Conservation (phyloP, 345 rosid genomes). For the Iberis pinnata region DNA sequence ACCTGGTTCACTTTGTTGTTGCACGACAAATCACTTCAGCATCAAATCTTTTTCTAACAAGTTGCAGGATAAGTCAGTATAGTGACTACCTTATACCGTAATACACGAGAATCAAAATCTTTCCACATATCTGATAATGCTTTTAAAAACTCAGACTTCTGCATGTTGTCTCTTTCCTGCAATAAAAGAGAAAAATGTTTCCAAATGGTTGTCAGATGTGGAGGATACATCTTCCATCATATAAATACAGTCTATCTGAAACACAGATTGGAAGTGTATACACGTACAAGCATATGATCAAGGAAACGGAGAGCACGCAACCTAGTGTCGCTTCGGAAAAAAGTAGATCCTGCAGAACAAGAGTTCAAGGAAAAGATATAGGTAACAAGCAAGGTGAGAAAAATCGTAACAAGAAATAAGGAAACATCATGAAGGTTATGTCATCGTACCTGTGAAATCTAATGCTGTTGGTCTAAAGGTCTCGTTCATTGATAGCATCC, state of each 20-base stretch:
- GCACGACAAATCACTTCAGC: slow-evolving; percentile 1
- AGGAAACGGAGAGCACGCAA: slow-evolving; percentile 99
- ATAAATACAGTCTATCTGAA: slow-evolving; percentile 3
- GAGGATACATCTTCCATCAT: background rate
- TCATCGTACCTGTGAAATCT: slow-evolving; percentile 74
- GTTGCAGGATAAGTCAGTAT: background rate
- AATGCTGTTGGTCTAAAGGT: slow-evolving; percentile 79
- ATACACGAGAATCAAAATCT: slow-evolving; percentile 90
- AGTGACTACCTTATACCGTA: slow-evolving; percentile 79
- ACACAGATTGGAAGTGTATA: slow-evolving; percentile 13
- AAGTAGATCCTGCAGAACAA: slow-evolving; percentile 59
- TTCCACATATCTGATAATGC: slow-evolving; percentile 99
- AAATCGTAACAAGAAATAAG: background rate
- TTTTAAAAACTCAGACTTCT: slow-evolving; percentile 96
- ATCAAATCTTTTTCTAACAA: slow-evolving; percentile 4
- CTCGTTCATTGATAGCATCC: slow-evolving; percentile 85
- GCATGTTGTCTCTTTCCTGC: slow-evolving; percentile 96
- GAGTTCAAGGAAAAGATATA: slow-evolving; percentile 15
- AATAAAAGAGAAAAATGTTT: slow-evolving; percentile 16
- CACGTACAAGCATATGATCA: slow-evolving; percentile 93
- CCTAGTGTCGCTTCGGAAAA: slow-evolving; percentile 88
- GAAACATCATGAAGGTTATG: slow-evolving; percentile 9
- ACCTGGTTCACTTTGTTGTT: slow-evolving; percentile 15
- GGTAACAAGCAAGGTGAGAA: slow-evolving; percentile 6
- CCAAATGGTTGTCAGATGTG: slow-evolving; percentile 7